Evolutionary conservation across 352 stramenopile genomes (phyloP), one percentile per base, ranked within the genome.

Genomic region (Phytophthora ramorum): DNA sequence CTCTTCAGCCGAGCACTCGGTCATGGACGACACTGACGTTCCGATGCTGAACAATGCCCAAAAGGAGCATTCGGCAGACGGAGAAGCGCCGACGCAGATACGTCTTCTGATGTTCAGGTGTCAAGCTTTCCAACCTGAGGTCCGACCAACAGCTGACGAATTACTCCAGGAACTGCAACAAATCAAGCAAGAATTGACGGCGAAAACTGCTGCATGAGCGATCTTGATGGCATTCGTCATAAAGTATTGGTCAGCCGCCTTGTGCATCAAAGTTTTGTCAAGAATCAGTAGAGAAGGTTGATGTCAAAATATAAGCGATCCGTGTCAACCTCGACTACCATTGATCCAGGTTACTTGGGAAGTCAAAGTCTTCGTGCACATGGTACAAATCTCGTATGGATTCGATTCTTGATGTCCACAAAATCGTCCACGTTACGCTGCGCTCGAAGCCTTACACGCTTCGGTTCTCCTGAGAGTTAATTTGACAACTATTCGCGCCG

Each of bases 1-100:
- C 38, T 65, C 69, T 0, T 71, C 75, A 14, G 71, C 66, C 13
- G 52, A 66, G 19, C 75, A 76, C 37, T 63, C 60, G 0, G 70
- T 76, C 22, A 76, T 83, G 58, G 71, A 78, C 16, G 75, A 83
- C 51, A 77, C 69, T 16, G 75, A 83, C 9, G 65, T 80, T 6
- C 71, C 75, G 3, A 75, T 83, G 61, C 40, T 83, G 45, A 69
- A 70, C 43, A 79, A 75, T 32, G 43, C n/a, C 13, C 40, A 47
- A 43, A 60, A 67, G 17, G 45, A 70, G 14, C 24, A 62, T 24
- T 35, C 54, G 9, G 52, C 34, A 35, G 65, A 75, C 24, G 52
- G 59, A 16, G 64, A 76, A 20, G 63, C 65, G 7, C 74, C 76
- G 2, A 74, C 62, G 7, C 47, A 64, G 6, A 57, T 82, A 30